Base-by-base conservation (phyloP, 208 protist genomes). In the Leishmania aethiopica region DNA sequence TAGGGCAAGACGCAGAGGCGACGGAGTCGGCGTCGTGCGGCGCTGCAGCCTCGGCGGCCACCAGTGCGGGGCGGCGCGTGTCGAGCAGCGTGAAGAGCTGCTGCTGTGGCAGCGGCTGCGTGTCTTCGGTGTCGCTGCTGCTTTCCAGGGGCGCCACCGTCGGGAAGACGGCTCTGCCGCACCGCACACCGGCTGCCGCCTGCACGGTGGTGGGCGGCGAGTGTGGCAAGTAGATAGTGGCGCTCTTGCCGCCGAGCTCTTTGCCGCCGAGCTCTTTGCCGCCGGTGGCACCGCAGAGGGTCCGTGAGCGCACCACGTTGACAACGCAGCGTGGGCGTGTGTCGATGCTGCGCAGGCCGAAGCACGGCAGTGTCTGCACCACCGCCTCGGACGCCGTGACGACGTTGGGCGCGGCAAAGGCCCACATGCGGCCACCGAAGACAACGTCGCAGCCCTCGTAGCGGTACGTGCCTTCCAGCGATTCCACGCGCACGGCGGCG, bases 361-460 rank as follows among this genome's bases (percentile, higher is more conserved):
- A 79, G 78, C 81, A 60, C 53, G 37, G 62, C 7, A 78, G 47
- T 10, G 40, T 53, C 5, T 60, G 60, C 25, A 66, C 73, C 49
- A 82, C 85, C 8, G 85, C 45, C 32, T 67, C 66, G 53, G 86
- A 84, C 32, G 93, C 79, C 15, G 88, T 94, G n/a, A 97, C 86
- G 40, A 89, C 81, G 81, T 92, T 93, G 17, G 92, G 92, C 28
- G 85, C 86, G 37, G 92, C 90, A 76, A 97, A 94, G 57, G 89
- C 77, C 89, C 91, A 95, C 89, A 96, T 91, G 67, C 91, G 90
- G 66, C 78, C 87, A 66, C 88, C 85, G 73, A 90, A 93, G 42
- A 90, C 81, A 37, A 97, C 78, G 77, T 97, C 93, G 40, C 85
- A 77, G 37, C 93, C 93, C 51, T 92, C 91, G 77, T 95, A 97